Base-by-base conservation (phyloP, 2,329 filamentous ascomycete species). In the Teratosphaeria nubilosa region DNA sequence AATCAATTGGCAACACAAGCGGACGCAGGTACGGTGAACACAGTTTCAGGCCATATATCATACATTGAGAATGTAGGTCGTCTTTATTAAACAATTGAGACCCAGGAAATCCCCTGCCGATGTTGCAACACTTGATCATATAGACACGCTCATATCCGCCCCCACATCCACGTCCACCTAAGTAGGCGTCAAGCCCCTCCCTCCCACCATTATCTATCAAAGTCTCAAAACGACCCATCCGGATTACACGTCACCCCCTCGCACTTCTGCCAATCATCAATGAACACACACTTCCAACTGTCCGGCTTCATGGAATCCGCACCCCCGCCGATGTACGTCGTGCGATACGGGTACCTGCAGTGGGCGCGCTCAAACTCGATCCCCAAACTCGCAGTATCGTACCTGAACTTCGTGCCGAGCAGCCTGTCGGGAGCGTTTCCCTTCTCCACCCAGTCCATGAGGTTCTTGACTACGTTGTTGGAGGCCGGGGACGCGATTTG, bases 331-430 rank as follows among this genome's bases (percentile, higher is more conserved):
- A 67, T 59, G 63, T 68, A 69, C 34, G 34, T 41, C 11, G 34
- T 41, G 34, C 34, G 34, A n/a, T 41, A 41, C 27, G 68, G 68
- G 62, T 68, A 70, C 22, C 66, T 61, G 63, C 80, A 82, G 55
- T 82, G 65, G 5, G 74, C 74, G 34, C 79, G 71, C 62, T 76
- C 75, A 52, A 76, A 75, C 53, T 74, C 61, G 0, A 82, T 69
- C 0, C 73, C 78, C 9, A 71, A 60, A 6, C 66, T 65, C 1
- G 70, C 70, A 1, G 66, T 68, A 64, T 78, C 74, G 62, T 77
- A 73, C 25, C 69, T 74, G 27, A 14, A 51, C 50, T 25, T 51
- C 16, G 50, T 51, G 20, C 27, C 50, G 9, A 41, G 16, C 37
- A 71, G 59, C 10, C 66, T 66, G 16, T 69, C 61, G 1, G 70